A percentile compares a stretch with the other conserved stretches of the same genome.
Conservation (phyloP, 2,329 filamentous ascomycete genomes). For the Dactylellina parvicollis region DNA sequence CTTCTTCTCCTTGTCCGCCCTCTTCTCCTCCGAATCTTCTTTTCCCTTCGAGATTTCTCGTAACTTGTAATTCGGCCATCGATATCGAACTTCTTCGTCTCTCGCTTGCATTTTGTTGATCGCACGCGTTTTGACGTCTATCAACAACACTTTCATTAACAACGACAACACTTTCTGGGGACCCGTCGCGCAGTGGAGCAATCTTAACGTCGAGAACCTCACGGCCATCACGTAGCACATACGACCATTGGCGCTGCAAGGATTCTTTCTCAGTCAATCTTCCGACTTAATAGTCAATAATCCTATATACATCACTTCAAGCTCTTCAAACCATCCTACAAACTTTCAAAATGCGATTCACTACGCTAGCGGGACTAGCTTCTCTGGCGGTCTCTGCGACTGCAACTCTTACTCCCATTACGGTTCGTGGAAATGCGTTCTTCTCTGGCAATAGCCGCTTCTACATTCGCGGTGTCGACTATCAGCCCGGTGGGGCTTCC, state of each 20-base stretch:
- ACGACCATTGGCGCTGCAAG: not conserved
- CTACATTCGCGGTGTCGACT: constrained; percentile 72
- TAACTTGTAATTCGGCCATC: constrained; percentile 22
- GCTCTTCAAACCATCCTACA: not conserved
- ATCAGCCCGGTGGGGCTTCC: constrained; percentile 73
- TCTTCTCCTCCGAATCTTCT: constrained; percentile 3
- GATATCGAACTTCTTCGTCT: constrained; percentile 28
- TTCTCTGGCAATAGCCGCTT: constrained; percentile 71
- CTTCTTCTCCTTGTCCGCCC: constrained; percentile 1
- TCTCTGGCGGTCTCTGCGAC: constrained; percentile 56
- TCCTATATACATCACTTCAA: not conserved
- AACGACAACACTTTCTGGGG: constrained; percentile 25
- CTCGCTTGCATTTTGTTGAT: constrained; percentile 14
- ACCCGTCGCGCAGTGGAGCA: not conserved
- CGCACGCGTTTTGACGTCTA: constrained; percentile 14
- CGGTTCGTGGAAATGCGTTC: constrained; percentile 64
- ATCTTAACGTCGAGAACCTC: constrained; percentile 5
- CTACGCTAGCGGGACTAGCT: constrained; percentile 67
- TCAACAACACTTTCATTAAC: constrained; percentile 33
- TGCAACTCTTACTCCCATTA: constrained; percentile 47
- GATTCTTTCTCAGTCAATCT: not conserved
- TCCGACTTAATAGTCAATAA: constrained; percentile 12
- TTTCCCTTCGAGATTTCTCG: constrained; percentile 3
- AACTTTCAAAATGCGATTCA: constrained; percentile 62
- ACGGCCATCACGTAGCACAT: not conserved